Percentiles rank a stretch among this genome's conserved stretches.
phyloP scores from a whole-genome alignment of 78 protist species.

The Planoprotostelium fungivorum region DNA sequence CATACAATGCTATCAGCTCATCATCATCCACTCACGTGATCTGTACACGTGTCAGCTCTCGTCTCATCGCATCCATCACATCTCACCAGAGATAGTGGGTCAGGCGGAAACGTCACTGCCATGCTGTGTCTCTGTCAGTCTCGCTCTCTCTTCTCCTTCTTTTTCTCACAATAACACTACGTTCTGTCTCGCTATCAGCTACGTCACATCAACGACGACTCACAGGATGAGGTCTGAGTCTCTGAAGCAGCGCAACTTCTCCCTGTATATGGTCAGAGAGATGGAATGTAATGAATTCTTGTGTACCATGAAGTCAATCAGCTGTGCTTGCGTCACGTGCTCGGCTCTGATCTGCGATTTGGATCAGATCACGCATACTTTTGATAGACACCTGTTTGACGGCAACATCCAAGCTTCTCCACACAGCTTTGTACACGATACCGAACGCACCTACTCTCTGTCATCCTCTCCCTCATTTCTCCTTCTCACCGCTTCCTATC shows the following conservation, averaged over 20 bases:
- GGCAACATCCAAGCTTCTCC: neutral
- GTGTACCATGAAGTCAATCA: neutral
- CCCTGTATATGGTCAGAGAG: neutral
- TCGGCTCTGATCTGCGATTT: neutral
- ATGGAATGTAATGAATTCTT: neutral
- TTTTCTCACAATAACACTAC: neutral
- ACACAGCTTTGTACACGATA: neutral
- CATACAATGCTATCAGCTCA: no score
- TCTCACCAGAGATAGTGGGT: neutral
- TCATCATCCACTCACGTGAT: neutral
- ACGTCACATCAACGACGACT: neutral
- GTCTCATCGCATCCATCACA: no score
- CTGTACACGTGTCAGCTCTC: neutral
- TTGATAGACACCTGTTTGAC: neutral
- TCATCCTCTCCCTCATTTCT: no score
- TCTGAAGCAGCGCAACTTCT: neutral
- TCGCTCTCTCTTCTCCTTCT: neutral
- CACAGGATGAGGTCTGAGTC: neutral
- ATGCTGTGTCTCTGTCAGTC: neutral
- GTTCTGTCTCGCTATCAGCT: neutral
- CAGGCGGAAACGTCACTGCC: neutral
- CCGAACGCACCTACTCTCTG: neutral
- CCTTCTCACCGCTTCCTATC: neutral
- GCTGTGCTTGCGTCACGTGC: neutral
- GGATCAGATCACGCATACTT: neutral